Base-by-base conservation (phyloP, 2,329 filamentous ascomycete genomes). In the Fusarium torulosum region DNA sequence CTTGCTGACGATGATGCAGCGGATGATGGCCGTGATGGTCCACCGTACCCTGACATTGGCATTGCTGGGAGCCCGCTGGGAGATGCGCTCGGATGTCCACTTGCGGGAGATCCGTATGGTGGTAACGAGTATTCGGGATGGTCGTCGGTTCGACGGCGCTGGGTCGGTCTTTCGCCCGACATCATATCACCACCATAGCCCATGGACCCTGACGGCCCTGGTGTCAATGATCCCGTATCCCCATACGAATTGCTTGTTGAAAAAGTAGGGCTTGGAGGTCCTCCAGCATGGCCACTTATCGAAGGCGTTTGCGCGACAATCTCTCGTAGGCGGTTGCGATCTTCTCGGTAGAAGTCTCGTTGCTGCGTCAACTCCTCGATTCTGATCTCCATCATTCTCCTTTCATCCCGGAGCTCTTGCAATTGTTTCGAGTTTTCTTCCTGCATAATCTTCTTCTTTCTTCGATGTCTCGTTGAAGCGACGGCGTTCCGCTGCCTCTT, bases 401-500 rank as follows among this genome's bases (percentile, higher is more conserved):
- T 84, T 67, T 90, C 86, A 52, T 86, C 83, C 74, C 93, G 90
- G 53, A 95, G 81, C 69, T 89, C 87, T 50, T 91, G 84, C 66
- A 95, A 89, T 49, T 86, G 90, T 54, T 85, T 84, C 17, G 87
- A 87, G 58, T 90, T 90, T 76, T 93, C 90, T 71, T 87, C 87
- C 76, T 95, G 92, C 76, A 91, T 90, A 74, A 94, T 92, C 79
- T 96, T 96, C 74, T 93, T 89, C 61, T 94, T 86, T 74, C 90
- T 88, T 55, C 93, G 87, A 69, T 96, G 96, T 60, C 93, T 86
- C 46, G 92, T 92, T 57, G 93, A 96, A 7, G 93, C 93, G 46
- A 91, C 91, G 40, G 93, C 93, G 74, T 97, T 97, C 51, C 93
- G 87, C 76, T 91, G 90, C 56, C 93, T 85, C 79, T 96, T 97